Evolutionary conservation across 2,329 filamentous ascomycete genomes (phyloP).

Genomic region (Epicoccum nigrum): DNA sequence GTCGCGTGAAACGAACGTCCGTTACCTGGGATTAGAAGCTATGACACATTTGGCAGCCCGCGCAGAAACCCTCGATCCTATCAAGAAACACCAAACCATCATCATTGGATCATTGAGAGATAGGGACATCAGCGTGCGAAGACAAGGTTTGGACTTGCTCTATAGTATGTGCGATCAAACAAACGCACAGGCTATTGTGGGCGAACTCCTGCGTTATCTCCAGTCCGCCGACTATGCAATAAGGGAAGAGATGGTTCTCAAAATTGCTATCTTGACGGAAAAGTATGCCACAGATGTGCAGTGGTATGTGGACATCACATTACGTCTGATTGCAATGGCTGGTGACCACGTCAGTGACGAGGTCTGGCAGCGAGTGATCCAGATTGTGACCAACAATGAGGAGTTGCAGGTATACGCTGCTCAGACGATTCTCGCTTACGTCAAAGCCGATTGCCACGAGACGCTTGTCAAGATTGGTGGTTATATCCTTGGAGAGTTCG

Average conservation of each 20-base stretch:
- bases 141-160: slow-evolving; percentile 92
- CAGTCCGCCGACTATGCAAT: slow-evolving; percentile 98
- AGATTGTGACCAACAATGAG: slow-evolving; percentile 99
- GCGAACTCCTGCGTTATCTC: slow-evolving; percentile 90
- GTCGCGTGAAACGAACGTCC: slow-evolving; percentile 94
- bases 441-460: slow-evolving; percentile 96
- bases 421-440: slow-evolving; percentile 88
- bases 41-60: slow-evolving; percentile 98
- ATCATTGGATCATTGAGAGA: slow-evolving; percentile 94
- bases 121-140: slow-evolving; percentile 92
- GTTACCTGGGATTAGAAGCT: slow-evolving; percentile 92
- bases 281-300: slow-evolving; percentile 98
- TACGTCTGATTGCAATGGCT: slow-evolving; percentile 92
- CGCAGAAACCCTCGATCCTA: slow-evolving; percentile 91
- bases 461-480: slow-evolving; percentile 97
- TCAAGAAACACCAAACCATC: slow-evolving; percentile 96
- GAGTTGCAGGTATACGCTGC: slow-evolving; percentile 96
- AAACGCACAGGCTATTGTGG: slow-evolving; percentile 93
- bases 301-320: slow-evolving; percentile 98
- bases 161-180: slow-evolving; percentile 99
- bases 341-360: slow-evolving; percentile 99
- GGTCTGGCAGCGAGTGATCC: slow-evolving; percentile 98
- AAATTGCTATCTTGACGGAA: slow-evolving; percentile 97
- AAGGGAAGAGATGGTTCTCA: slow-evolving; percentile 98
- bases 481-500: slow-evolving; percentile 95